Evolutionary conservation across 2,329 filamentous ascomycete species (phyloP).

Genomic region (Pestalotiopsis sp.): DNA sequence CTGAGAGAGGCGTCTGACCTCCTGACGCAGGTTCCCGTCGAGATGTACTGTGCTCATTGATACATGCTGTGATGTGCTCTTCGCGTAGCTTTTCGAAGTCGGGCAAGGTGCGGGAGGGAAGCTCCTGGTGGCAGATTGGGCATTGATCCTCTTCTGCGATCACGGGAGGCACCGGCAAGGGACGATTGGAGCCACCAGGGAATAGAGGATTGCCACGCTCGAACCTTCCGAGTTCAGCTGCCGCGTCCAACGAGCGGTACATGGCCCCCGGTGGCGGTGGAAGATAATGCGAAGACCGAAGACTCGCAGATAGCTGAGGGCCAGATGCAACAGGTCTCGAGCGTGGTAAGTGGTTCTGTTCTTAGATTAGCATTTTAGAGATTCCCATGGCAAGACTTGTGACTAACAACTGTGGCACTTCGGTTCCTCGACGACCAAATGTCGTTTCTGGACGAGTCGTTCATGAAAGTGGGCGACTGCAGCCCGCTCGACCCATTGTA

Average conservation of each 20-base stretch:
- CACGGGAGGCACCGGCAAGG: constrained; percentile 46
- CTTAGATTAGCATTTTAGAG: neutral
- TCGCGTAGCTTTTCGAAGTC: constrained; percentile 60
- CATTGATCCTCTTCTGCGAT: constrained; percentile 78
- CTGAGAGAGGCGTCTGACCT: constrained; percentile 21
- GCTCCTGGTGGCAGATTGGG: constrained; percentile 73
- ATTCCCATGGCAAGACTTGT: neutral
- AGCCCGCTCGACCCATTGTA: neutral
- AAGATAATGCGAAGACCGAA: no score
- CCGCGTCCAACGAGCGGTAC: neutral
- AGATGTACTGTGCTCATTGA: constrained; percentile 57
- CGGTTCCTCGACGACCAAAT: constrained; percentile 44
- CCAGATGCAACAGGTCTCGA: neutral
- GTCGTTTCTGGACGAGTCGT: constrained; percentile 24
- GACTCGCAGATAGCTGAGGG: neutral
- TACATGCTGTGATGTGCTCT: constrained; percentile 61
- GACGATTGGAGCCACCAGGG: constrained; percentile 25
- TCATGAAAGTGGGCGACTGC: neutral
- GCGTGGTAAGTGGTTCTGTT: neutral
- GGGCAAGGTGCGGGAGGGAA: constrained; percentile 60
- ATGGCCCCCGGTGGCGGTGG: neutral
- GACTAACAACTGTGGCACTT: constrained; percentile 55
- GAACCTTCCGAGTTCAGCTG: no score
- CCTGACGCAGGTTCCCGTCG: constrained; percentile 34
- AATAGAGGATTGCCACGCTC: constrained; percentile 30